Conservation (phyloP, 179 eudicot species). For the Sideroxylon spinosum region DNA sequence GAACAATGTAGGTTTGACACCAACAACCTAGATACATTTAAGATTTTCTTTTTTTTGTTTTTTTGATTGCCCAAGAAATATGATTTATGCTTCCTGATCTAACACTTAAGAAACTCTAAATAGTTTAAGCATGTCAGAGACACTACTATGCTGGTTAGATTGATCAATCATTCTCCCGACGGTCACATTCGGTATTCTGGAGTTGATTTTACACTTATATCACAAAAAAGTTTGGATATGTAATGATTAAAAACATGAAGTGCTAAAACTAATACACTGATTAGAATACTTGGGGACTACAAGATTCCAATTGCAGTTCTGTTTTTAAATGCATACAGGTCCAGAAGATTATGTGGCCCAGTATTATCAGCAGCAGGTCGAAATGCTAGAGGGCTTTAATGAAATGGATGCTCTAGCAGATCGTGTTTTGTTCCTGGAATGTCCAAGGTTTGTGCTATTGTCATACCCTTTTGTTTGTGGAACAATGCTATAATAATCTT, state of each 20-base stretch:
- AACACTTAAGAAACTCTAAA: background rate
- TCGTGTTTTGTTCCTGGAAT: slow-evolving; percentile 77
- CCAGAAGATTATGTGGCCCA: slow-evolving; percentile 78
- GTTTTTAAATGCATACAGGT: slow-evolving; percentile 29
- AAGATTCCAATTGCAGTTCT: background rate
- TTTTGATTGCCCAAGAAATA: background rate
- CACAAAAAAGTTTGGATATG: background rate
- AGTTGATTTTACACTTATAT: background rate
- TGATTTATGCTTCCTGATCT: slow-evolving; percentile 7
- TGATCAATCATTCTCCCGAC: background rate
- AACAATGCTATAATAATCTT: slow-evolving; percentile 6
- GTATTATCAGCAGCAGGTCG: slow-evolving; percentile 88
- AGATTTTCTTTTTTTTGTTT: background rate
- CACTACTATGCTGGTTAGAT: background rate
- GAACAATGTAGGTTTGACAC: background rate
- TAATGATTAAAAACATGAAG: background rate
- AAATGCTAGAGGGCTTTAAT: slow-evolving; percentile 79
- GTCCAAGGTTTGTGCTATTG: slow-evolving; percentile 48
- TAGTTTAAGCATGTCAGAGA: background rate
- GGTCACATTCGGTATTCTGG: background rate
- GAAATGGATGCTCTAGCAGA: slow-evolving; percentile 89
- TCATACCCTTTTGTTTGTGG: background rate
- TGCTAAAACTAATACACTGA: background rate
- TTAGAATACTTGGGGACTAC: background rate
- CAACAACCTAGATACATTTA: background rate